Base-by-base conservation (phyloP, 768 basidiomycete species). In the Lentinula raphanica region DNA sequence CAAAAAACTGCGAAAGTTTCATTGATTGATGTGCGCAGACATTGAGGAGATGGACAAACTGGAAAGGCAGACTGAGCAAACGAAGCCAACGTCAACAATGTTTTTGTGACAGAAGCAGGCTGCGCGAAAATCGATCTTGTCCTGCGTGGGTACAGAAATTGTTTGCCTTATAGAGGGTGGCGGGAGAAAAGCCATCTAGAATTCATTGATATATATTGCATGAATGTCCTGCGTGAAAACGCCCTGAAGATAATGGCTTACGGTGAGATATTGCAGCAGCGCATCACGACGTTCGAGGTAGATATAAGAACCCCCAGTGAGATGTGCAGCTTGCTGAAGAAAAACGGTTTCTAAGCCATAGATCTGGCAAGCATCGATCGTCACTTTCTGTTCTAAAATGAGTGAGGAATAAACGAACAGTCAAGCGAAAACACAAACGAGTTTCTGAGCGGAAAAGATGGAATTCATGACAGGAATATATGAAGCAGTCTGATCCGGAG, bases 401-500 rank as follows among this genome's bases (percentile, higher is more conserved):
- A 44, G 42, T 15, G 12, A 6, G 3, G 36, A 45, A 48, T 32
- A 21, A 35, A 50, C 7, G 25, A 50, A 28, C 29, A 36, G 17
- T 4, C 8, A 19, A 38, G 32, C 8, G 3, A 13, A 35, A 35
- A 35, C 13, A 71, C 87, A 64, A 62, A 92, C 96, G 63, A 94
- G 79, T 76, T 99, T 99, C 72, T 99, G 97, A 4, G 97, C 97
- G 17, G 95, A 94, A 73, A 99, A 99, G 49, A 98, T 98, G 55
- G 94, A 88, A 69, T 98, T 98, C 97, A 99, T 99, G 68, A 98
- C 87, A 25, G 96, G 92, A 49, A 98, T 96, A 72, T 99, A 99
- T 9, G 94, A 92, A 7, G 87, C 81, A 8, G 91, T 88, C 28
- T 88, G 79, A 72, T 96, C 91, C 15, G 92, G 92, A 11, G 95